phyloP scores from a whole-genome alignment of 352 stramenopile genomes.

The Phytophthora macrochlamydospora region DNA sequence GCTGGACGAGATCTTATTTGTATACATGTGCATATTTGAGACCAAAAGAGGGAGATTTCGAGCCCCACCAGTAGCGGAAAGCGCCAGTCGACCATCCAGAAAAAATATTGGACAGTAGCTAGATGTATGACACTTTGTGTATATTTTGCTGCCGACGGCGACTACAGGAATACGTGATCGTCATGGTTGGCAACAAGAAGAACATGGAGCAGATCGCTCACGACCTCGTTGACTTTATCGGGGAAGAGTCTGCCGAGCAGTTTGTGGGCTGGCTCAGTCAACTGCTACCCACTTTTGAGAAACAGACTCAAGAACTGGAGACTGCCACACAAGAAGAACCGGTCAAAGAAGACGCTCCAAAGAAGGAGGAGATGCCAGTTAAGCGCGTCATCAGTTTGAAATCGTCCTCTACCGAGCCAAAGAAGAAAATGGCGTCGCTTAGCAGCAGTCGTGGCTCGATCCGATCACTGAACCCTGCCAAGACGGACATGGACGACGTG shows the following conservation, averaged over 20 bases:
- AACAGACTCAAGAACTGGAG: constrained; percentile 9
- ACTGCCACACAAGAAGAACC: too few relatives aligned
- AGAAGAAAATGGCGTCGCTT: constrained; percentile 65
- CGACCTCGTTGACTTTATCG: constrained; percentile 87
- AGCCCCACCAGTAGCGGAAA: constrained; percentile 24
- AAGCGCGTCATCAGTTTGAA: constrained; percentile 79
- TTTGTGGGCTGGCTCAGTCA: constrained; percentile 76
- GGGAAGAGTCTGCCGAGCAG: constrained; percentile 72
- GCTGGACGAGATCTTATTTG: not conserved
- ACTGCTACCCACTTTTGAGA: constrained; percentile 58
- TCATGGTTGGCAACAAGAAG: constrained; percentile 90
- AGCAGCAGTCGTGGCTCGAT: constrained; percentile 53
- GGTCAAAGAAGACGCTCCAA: constrained; percentile 12
- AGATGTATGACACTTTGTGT: constrained; percentile 20
- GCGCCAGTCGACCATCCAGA: constrained; percentile 13
- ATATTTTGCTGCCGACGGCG: constrained; percentile 15
- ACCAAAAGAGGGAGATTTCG: constrained; percentile 25
- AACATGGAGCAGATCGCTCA: constrained; percentile 83
- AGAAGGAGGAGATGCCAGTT: constrained; percentile 19
- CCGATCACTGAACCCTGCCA: constrained; percentile 48
- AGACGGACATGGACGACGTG: constrained; percentile 53
- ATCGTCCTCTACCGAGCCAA: constrained; percentile 28
- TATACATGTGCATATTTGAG: not conserved
- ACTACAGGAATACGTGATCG: constrained; percentile 82
- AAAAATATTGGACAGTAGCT: constrained; percentile 14